phyloP scores from a whole-genome alignment of 495 filamentous ascomycete species.

The Chlorociboria aeruginascens region DNA sequence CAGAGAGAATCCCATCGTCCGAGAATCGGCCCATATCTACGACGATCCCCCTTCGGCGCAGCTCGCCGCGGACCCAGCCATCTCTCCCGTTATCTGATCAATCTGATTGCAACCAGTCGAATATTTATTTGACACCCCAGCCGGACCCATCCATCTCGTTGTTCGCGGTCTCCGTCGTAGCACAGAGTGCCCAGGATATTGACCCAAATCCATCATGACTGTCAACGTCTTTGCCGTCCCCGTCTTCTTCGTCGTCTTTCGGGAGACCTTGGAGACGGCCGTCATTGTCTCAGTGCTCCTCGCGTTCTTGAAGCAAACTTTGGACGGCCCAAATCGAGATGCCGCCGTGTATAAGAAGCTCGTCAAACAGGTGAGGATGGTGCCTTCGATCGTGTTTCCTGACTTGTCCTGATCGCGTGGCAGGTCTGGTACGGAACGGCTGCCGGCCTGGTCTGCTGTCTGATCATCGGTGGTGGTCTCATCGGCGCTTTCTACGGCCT shows the following conservation, averaged over 20 bases:
- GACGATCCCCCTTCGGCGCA: no score
- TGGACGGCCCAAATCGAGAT: conserved; percentile 47
- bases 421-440: conserved; percentile 63
- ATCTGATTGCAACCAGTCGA: not conserved
- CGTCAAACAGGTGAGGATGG: conserved; percentile 46
- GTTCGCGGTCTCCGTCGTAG: not conserved
- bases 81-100: not conserved
- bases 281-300: conserved; percentile 77
- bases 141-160: not conserved
- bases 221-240: conserved; percentile 52
- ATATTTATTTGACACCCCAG: not conserved
- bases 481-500: conserved; percentile 72
- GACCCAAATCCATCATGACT: conserved; percentile 26
- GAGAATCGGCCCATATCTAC: no score
- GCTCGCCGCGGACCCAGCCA: not conserved
- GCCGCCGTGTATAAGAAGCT: conserved; percentile 50
- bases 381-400: not conserved
- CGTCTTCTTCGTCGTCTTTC: conserved; percentile 79
- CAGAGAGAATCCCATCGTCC: no score
- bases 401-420: not conserved
- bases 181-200: not conserved
- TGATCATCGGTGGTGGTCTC: conserved; percentile 57
- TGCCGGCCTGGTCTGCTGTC: conserved; percentile 51
- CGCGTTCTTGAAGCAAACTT: conserved; percentile 68
- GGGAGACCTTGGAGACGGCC: conserved; percentile 69